Evolutionary conservation across 2,329 filamentous ascomycete genomes (phyloP).

Genomic region (Fusarium protoensiforme): DNA sequence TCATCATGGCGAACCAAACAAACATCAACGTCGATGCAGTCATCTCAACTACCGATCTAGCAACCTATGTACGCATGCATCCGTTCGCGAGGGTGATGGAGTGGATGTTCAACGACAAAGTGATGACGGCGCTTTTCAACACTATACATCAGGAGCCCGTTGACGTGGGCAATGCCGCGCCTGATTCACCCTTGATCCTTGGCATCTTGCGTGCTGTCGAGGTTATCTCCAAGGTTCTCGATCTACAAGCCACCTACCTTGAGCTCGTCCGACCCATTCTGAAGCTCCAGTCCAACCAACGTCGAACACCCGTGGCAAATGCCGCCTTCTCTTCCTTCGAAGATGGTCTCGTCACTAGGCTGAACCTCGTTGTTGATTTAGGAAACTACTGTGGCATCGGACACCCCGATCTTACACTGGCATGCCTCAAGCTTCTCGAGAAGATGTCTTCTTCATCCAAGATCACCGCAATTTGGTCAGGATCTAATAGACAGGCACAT

Average conservation of each 20-base stretch:
- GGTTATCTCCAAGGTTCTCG: conserved; percentile 83
- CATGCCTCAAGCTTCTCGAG: conserved; percentile 83
- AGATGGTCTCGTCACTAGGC: conserved; percentile 85
- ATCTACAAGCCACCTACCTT: conserved; percentile 90
- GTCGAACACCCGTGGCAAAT: conserved; percentile 69
- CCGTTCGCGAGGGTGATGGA: conserved; percentile 97
- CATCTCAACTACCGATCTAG: conserved; percentile 79
- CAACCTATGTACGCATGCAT: conserved; percentile 85
- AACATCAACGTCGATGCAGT: conserved; percentile 79
- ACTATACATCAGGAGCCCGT: conserved; percentile 80
- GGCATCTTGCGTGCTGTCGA: conserved; percentile 84
- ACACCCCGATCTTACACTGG: conserved; percentile 82
- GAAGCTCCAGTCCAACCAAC: conserved; percentile 71
- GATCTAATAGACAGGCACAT: conserved; percentile 69
- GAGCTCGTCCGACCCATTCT: conserved; percentile 86
- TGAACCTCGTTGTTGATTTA: conserved; percentile 82
- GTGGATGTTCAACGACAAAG: conserved; percentile 95
- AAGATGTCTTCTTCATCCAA: conserved; percentile 87
- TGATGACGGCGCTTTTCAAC: conserved; percentile 81
- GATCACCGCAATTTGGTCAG: conserved; percentile 76
- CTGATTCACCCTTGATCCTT: conserved; percentile 84
- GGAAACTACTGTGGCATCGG: conserved; percentile 89
- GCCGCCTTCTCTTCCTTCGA: conserved; percentile 89
- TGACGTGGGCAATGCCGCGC: conserved; percentile 76
- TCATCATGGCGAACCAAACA: conserved; percentile 84